Evolutionary conservation across 2,329 filamentous ascomycete genomes (phyloP).

Genomic region (Alternaria novae-zelandiae): DNA sequence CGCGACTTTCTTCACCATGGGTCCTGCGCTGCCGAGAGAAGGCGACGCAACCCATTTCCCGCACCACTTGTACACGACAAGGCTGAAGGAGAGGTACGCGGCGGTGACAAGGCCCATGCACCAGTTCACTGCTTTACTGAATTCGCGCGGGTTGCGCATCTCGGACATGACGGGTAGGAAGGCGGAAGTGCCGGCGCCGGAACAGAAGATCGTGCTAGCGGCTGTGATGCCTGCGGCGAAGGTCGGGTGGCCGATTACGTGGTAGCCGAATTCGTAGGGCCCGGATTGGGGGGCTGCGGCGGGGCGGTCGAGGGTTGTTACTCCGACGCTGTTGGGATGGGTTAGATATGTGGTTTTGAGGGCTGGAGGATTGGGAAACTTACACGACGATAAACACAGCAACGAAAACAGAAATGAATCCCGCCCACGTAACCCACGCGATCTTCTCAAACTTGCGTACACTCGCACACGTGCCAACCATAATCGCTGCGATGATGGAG

Average conservation of each 20-base stretch:
- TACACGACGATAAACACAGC: conserved; percentile 64
- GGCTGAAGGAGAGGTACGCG: conserved; percentile 64
- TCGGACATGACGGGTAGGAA: conserved; percentile 71
- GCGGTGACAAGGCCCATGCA: conserved; percentile 66
- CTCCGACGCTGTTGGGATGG: conserved; percentile 51
- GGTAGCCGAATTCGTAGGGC: conserved; percentile 65
- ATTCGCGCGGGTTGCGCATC: conserved; percentile 66
- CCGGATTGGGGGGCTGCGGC: conserved; percentile 67
- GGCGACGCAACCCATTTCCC: conserved; percentile 69
- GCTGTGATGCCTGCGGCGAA: conserved; percentile 67
- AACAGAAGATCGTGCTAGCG: conserved; percentile 64
- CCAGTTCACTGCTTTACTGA: conserved; percentile 64
- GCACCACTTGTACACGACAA: conserved; percentile 68
- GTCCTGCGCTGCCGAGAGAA: conserved; percentile 66
- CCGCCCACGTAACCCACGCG: conserved; percentile 67
- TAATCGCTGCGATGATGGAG: conserved; percentile 61
- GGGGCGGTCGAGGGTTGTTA: conserved; percentile 63
- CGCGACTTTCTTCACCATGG: conserved; percentile 64
- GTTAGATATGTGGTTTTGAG: neutral
- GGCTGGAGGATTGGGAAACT: conserved; percentile 1
- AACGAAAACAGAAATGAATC: conserved; percentile 64
- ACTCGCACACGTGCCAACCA: conserved; percentile 59
- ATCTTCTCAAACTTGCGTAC: conserved; percentile 67
- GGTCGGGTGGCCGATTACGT: conserved; percentile 61
- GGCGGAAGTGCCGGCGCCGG: conserved; percentile 64